phyloP scores from a whole-genome alignment of 2,329 filamentous ascomycete genomes.

The Pestalotiopsis sp. region DNA sequence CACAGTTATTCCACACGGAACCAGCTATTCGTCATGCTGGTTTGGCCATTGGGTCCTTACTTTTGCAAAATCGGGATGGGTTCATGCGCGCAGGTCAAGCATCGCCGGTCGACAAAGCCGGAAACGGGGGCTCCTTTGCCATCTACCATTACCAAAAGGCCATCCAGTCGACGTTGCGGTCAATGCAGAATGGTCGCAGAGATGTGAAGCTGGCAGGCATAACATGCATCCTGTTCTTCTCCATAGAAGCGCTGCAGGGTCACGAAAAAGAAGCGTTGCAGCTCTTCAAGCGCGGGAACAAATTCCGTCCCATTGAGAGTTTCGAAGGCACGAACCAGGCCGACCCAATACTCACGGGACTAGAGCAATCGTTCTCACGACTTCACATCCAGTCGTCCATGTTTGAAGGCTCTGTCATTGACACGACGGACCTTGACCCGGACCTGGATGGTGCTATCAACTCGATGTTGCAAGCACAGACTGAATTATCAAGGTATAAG shows the following conservation, averaged over 20 bases:
- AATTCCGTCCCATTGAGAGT: background rate
- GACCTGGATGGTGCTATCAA: background rate
- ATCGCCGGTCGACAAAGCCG: background rate
- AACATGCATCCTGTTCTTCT: constrained; percentile 8
- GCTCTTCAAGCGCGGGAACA: background rate
- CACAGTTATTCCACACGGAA: constrained; percentile 37
- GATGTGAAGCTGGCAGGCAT: background rate
- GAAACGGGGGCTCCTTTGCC: background rate
- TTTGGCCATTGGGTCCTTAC: constrained; percentile 30
- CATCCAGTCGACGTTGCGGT: background rate
- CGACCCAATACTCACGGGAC: background rate
- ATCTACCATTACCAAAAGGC: constrained; percentile 1
- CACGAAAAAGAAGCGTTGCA: constrained; percentile 4
- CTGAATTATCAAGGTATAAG: background rate
- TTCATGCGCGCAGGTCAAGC: no score
- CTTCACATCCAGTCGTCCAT: background rate
- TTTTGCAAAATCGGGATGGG: background rate
- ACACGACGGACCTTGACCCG: background rate
- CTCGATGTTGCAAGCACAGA: background rate
- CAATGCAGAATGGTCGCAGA: background rate
- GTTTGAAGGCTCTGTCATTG: background rate
- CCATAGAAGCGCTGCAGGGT: constrained; percentile 3
- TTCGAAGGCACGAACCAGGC: background rate
- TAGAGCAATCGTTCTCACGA: background rate
- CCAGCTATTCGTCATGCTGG: constrained; percentile 39